Evolutionary conservation across 2,329 filamentous ascomycete species (phyloP), one percentile per base, ranked within the genome.

Genomic region (Fusarium equiseti): DNA sequence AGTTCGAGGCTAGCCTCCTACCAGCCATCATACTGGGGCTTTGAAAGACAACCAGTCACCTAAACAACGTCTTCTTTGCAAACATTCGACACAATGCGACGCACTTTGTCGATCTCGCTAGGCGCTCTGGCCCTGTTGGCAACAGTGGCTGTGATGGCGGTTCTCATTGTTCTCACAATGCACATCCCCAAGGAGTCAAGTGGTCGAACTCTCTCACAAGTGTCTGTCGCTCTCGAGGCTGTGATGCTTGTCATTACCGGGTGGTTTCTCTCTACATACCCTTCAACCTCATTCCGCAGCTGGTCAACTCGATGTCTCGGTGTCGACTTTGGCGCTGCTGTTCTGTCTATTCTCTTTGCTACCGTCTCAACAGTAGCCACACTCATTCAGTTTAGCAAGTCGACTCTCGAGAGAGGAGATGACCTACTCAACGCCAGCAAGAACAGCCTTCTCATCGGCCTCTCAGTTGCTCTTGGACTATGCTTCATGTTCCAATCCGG

Each of bases 401-500:
- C 70, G 18, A 63, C 60, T n/a, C 32, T 66, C 16, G 53, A 66
- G 45, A 65, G n/a, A 62, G 22, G 45, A 62, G 66, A 71, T 10
- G 52, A 68, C 9, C 29, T 67, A 7, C 43, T 63, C 16, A 63
- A 57, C n/a, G 49, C 68, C 4, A 64, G 59, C 22, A 73, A 72
- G 51, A 55, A 75, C 76, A 63, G 56, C 43, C 81, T 86, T 49
- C 73, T 88, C 38, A 76, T 83, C 16, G 86, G 83, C 32, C 77
- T 81, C 6, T 81, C 86, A 0, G 76, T 84, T 16, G 78, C 83
- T 16, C 78, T 88, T 54, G 83, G 81, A 12, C 59, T 86, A 42
- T 79, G 84, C 8, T 84, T 86, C 61, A 74, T 79, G 2, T 76
- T 80, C 10, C 87, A 89, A 72, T 76, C 86, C n/a, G 70, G 81